A percentile compares a stretch with the other conserved stretches of the same genome.
These are phyloP conservation scores for Penicillium canescens DNA, from an alignment of 495 filamentous ascomycete species.

Conservation along the genomic window DNA sequence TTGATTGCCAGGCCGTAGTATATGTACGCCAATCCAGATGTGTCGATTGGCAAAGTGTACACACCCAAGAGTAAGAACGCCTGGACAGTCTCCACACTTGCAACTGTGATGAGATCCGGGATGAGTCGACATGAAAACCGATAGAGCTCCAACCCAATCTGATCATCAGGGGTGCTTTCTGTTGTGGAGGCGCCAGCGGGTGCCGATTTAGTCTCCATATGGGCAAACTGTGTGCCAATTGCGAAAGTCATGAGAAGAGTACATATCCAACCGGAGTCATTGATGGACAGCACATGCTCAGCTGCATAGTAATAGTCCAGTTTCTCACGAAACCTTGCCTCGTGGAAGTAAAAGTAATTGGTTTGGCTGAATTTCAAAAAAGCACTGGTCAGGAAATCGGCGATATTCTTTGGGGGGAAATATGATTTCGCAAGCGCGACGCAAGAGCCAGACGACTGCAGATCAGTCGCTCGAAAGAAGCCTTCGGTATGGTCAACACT, in stretches of 20 bases:
- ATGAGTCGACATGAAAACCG: constrained; percentile 18
- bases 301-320: constrained; percentile 11
- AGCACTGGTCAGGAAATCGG: constrained; percentile 12
- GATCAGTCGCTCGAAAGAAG: constrained; percentile 10
- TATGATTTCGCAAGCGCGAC: constrained; percentile 8
- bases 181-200: background rate
- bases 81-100: constrained; percentile 16
- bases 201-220: constrained; percentile 13
- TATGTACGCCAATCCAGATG: constrained; percentile 13
- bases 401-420: constrained; percentile 11
- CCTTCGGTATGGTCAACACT: background rate
- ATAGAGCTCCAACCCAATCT: constrained; percentile 8
- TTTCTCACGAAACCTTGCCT: constrained; percentile 12
- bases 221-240: constrained; percentile 21
- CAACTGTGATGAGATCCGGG: constrained; percentile 16
- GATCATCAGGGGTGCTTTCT: background rate
- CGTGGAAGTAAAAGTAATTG: constrained; percentile 19
- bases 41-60: constrained; percentile 16
- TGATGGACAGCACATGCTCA: constrained; percentile 4
- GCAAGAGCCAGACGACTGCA: constrained; percentile 13
- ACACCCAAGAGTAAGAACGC: constrained; percentile 14
- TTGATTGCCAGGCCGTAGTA: constrained; percentile 18
- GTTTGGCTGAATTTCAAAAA: constrained; percentile 14
- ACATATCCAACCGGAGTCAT: constrained; percentile 21
- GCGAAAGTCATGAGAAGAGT: constrained; percentile 24